A percentile compares a stretch with the other conserved stretches of the same genome.
Evolutionary conservation across 805 yeast species (phyloP).

Genomic region (Wickerhamiella spandovensis): DNA sequence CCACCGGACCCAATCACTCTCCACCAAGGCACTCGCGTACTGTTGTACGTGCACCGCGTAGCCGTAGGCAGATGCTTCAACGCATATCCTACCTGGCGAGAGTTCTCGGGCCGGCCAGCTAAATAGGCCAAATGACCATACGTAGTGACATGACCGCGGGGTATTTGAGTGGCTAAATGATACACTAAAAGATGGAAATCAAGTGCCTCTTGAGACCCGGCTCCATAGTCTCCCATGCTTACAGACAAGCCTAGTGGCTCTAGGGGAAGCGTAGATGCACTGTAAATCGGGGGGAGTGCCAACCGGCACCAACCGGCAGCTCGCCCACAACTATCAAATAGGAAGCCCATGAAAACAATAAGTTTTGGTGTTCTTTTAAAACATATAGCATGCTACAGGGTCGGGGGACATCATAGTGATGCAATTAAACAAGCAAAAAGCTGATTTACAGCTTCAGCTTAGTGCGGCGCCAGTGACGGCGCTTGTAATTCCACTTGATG

Average conservation of each 20-base stretch:
- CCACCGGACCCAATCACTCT: slow-evolving; percentile 57
- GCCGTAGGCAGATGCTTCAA: slow-evolving; percentile 37
- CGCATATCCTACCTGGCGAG: slow-evolving; percentile 65
- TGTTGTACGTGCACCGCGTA: slow-evolving; percentile 19
- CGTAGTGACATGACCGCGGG: slow-evolving; percentile 51
- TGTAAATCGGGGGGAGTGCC: background rate
- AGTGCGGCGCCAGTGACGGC: slow-evolving; percentile 99
- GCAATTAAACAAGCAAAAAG: background rate
- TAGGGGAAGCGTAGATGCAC: too few relatives aligned
- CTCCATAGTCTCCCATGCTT: slow-evolving; percentile 12
- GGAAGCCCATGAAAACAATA: background rate
- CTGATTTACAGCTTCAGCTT: slow-evolving; percentile 80
- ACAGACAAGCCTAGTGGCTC: background rate
- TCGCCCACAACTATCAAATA: too few relatives aligned
- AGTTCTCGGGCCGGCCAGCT: slow-evolving; percentile 46
- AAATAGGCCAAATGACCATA: slow-evolving; percentile 66
- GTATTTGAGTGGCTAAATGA: slow-evolving; percentile 38
- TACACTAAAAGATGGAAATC: slow-evolving; percentile 53
- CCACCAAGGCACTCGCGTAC: slow-evolving; percentile 62
- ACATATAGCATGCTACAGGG: slow-evolving; percentile 2
- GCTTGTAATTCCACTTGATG: slow-evolving; percentile 85
- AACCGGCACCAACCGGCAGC: background rate
- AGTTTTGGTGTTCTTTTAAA: background rate
- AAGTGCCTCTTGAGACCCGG: slow-evolving; percentile 32
- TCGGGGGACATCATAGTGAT: background rate